Conservation (phyloP, 768 basidiomycete species). For the Heimioporus sp. region DNA sequence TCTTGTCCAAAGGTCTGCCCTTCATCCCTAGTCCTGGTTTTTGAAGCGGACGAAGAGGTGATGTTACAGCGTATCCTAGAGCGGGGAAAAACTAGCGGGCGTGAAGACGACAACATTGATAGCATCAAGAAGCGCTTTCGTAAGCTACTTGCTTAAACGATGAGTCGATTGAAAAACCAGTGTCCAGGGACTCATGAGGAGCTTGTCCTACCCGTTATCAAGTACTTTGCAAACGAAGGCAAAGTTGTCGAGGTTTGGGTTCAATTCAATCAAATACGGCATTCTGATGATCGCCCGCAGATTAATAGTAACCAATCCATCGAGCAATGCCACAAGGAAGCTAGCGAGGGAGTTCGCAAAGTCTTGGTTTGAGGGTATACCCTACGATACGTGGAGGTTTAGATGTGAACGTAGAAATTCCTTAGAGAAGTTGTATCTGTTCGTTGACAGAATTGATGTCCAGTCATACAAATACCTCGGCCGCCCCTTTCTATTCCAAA, state of each 20-base stretch:
- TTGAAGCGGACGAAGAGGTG: conserved; percentile 82
- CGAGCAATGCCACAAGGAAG: conserved; percentile 67
- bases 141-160: conserved; percentile 34
- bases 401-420: conserved; percentile 49
- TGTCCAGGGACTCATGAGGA: conserved; percentile 74
- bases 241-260: conserved; percentile 75
- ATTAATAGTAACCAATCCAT: conserved; percentile 66
- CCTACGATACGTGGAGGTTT: conserved; percentile 12
- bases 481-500: conserved; percentile 61
- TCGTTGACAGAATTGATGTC: conserved; percentile 17
- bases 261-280: neutral
- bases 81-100: conserved; percentile 89
- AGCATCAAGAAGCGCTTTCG: conserved; percentile 97
- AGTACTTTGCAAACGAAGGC: conserved; percentile 62
- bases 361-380: conserved; percentile 36
- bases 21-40: conserved; percentile 81
- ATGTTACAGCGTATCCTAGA: conserved; percentile 85
- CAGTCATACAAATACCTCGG: conserved; percentile 48
- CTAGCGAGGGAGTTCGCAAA: conserved; percentile 52
- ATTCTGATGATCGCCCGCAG: conserved; percentile 35
- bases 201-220: conserved; percentile 91
- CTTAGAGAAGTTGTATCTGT: conserved; percentile 25
- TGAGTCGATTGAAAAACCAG: neutral
- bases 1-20: conserved; percentile 61
- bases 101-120: conserved; percentile 93